Base-by-base conservation (phyloP, 805 yeast genomes). In the Hanseniaspora valbyensis region DNA sequence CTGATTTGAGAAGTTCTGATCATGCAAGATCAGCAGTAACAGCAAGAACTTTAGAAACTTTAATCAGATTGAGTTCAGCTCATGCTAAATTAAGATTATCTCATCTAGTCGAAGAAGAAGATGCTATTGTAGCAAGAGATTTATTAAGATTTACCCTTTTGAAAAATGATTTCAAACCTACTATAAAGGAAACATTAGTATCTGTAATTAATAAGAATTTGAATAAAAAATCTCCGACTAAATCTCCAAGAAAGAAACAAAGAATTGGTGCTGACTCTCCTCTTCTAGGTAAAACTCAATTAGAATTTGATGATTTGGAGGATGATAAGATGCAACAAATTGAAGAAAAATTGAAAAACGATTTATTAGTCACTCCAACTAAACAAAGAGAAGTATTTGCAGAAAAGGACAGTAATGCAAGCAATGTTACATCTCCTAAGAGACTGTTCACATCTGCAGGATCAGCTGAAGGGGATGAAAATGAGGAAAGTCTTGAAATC, bases 21-120 rank as follows among this genome's bases (percentile, higher is more conserved):
- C 97, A 92, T 66, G 97, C 97, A 10, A 90, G 92, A 65, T 85
- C 44, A 16, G 50, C 53, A 63, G 90, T 92, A 59, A 92, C 98
- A 0, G 98, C 92, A 36, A 83, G 98, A 72, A 98, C 92, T 63
- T 74, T 92, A 60, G 98, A 90, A 67, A 82, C 92, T 50, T 77
- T 89, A 87, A 82, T 92, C 56, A 77, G 98, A 62, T 73, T 92
- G 53, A 80, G 92, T 4, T 97, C 92, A 64, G 97, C 96, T 1
- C 90, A 92, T 66, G 97, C 98, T 1, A 75, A 95, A 56, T 96
- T 90, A n/a, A 75, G 97, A 58, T 70, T 92, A 52, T 83, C 95
- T 21, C 77, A 76, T 57, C 73, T 76, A 1, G 82, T 92, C 16
- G 86, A 81, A 29, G 73, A 74, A 19, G 73, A 73, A 55, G 98